These are phyloP conservation scores for Sclerotinia sclerotiorum DNA, from an alignment of 2,329 filamentous ascomycete genomes.

Conservation along the genomic window DNA sequence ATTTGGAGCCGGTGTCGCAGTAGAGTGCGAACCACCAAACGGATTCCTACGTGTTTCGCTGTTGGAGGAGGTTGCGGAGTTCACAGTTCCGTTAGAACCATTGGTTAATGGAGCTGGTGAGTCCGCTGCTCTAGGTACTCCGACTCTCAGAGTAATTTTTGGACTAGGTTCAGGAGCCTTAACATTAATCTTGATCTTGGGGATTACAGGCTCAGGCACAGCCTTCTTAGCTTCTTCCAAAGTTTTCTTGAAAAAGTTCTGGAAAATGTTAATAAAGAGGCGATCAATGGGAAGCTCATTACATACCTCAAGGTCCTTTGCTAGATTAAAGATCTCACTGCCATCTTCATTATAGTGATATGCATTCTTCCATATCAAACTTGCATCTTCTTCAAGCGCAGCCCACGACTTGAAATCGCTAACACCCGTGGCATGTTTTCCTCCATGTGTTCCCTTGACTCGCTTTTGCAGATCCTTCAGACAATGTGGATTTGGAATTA, in stretches of 20 bases:
- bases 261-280: slow-evolving; percentile 28
- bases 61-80: slow-evolving; percentile 27
- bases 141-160: slow-evolving; percentile 72
- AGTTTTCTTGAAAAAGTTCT: slow-evolving; percentile 68
- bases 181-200: slow-evolving; percentile 69
- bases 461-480: slow-evolving; percentile 75
- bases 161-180: slow-evolving; percentile 60
- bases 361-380: slow-evolving; percentile 83
- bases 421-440: slow-evolving; percentile 58
- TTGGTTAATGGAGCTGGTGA: slow-evolving; percentile 52
- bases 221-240: slow-evolving; percentile 70
- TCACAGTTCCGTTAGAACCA: slow-evolving; percentile 41
- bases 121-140: slow-evolving; percentile 47
- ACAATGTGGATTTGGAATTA: slow-evolving; percentile 79
- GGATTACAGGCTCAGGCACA: slow-evolving; percentile 69
- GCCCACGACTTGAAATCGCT: slow-evolving; percentile 80
- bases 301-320: slow-evolving; percentile 74
- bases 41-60: slow-evolving; percentile 38
- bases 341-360: slow-evolving; percentile 89
- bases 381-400: slow-evolving; percentile 75
- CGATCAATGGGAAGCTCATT: not conserved
- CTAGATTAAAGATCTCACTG: slow-evolving; percentile 77
- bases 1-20: slow-evolving; percentile 33
- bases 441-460: slow-evolving; percentile 70
- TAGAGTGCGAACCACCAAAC: slow-evolving; percentile 33